These are phyloP conservation scores for Blastomyces parvus DNA, from an alignment of 2,329 filamentous ascomycete species.

Conservation along the genomic window DNA sequence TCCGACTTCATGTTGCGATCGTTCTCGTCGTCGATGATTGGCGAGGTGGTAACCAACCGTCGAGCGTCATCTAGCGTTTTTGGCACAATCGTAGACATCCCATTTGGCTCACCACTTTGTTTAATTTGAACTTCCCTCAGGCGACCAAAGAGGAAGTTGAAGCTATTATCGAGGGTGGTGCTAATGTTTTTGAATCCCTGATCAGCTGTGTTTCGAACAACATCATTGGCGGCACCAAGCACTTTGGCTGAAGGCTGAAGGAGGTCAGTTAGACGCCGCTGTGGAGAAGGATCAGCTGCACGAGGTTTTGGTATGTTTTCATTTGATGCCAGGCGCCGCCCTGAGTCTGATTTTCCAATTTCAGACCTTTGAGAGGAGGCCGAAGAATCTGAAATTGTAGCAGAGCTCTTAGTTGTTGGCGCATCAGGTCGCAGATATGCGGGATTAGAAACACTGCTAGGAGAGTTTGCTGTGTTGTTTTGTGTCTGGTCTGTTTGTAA, in stretches of 20 bases:
- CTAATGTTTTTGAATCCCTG: conserved; percentile 88
- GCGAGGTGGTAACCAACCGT: conserved; percentile 61
- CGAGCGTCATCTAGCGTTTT: conserved; percentile 89
- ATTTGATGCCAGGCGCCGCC: background rate
- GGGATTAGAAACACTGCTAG: conserved; percentile 25
- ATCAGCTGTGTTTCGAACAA: conserved; percentile 78
- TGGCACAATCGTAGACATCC: conserved; percentile 51
- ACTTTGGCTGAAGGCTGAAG: conserved; percentile 76
- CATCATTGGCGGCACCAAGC: conserved; percentile 72
- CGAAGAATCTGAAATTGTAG: conserved; percentile 13
- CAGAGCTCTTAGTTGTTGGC: conserved; percentile 12
- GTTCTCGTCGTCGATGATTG: conserved; percentile 41
- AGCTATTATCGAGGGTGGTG: conserved; percentile 79
- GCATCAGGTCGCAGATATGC: conserved; percentile 22
- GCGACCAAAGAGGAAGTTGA: conserved; percentile 85
- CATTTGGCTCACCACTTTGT: conserved; percentile 38
- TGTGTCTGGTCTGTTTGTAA: conserved; percentile 69
- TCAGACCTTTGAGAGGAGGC: conserved; percentile 20
- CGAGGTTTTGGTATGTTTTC: conserved; percentile 14
- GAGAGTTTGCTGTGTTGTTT: conserved; percentile 54
- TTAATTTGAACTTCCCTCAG: conserved; percentile 57
- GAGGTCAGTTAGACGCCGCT: conserved; percentile 71
- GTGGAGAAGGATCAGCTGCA: conserved; percentile 45
- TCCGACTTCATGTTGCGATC: conserved; percentile 43
- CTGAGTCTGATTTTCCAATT: conserved; percentile 13